Conservation (phyloP, 2,329 filamentous ascomycete genomes). For the Apiospora pterosperma region DNA sequence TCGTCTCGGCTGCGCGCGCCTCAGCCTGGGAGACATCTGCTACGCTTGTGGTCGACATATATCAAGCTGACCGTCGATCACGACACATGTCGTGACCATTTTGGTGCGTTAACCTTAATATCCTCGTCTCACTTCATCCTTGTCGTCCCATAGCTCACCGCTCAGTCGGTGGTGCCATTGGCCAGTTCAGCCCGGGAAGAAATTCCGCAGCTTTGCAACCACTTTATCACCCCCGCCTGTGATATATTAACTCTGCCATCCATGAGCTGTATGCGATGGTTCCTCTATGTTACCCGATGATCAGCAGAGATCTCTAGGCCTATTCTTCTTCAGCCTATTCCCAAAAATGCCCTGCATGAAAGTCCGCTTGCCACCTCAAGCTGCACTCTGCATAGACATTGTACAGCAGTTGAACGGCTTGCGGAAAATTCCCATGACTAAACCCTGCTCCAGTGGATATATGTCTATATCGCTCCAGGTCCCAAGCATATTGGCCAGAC, state of each 20-base stretch:
- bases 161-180: background rate
- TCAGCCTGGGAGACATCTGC: background rate
- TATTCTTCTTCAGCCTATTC: background rate
- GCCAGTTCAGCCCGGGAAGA: background rate
- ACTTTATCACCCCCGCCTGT: background rate
- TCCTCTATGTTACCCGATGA: background rate
- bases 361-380: background rate
- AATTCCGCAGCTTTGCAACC: background rate
- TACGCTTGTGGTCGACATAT: conserved; percentile 44
- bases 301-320: background rate
- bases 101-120: conserved; percentile 39
- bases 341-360: background rate
- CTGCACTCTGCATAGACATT: background rate
- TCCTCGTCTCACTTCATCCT: background rate
- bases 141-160: background rate
- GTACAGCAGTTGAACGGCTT: background rate
- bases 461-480: background rate
- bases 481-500: conserved; percentile 6
- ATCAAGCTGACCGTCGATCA: conserved; percentile 48
- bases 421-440: background rate
- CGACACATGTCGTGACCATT: conserved; percentile 49
- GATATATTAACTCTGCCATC: background rate
- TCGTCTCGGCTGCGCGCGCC: conserved; percentile 10
- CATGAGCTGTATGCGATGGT: background rate
- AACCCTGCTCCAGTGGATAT: background rate